These are phyloP conservation scores for Heritiera fomes DNA, from an alignment of 345 rosid species.

Conservation along the genomic window DNA sequence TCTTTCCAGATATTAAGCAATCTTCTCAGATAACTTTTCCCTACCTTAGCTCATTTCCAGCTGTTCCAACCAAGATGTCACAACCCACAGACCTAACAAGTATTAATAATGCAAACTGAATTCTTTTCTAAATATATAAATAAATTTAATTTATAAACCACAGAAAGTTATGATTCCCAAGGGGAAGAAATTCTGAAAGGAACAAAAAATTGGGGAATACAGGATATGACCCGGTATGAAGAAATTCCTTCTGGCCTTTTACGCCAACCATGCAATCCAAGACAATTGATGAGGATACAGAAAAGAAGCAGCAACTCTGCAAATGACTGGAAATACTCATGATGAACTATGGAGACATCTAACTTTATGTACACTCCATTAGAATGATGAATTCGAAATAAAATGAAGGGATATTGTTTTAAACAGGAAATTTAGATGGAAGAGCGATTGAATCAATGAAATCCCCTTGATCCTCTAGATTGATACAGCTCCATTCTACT, in stretches of 20 bases:
- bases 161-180: not conserved
- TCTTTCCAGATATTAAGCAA: not conserved
- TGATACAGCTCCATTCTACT: slow-evolving; percentile 83
- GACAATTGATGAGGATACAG: not conserved
- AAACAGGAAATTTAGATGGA: not conserved
- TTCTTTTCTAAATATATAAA: not conserved
- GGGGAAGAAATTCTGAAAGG: not conserved
- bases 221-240: not conserved
- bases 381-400: slow-evolving; percentile 16
- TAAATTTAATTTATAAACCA: not conserved
- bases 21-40: not conserved
- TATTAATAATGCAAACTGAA: slow-evolving; percentile 5
- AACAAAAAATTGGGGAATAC: not conserved
- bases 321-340: slow-evolving; percentile 10
- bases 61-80: not conserved
- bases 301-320: slow-evolving; percentile 3
- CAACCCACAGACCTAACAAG: not conserved
- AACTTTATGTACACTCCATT: slow-evolving; percentile 38
- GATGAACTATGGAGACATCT: slow-evolving; percentile 16
- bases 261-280: not conserved
- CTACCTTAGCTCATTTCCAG: not conserved
- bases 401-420: slow-evolving; percentile 17
- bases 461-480: slow-evolving; percentile 79
- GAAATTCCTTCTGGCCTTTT: not conserved
- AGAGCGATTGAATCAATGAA: slow-evolving; percentile 32